phyloP scores from a whole-genome alignment of 2,329 filamentous ascomycete genomes.

The Botrytis galanthina region DNA sequence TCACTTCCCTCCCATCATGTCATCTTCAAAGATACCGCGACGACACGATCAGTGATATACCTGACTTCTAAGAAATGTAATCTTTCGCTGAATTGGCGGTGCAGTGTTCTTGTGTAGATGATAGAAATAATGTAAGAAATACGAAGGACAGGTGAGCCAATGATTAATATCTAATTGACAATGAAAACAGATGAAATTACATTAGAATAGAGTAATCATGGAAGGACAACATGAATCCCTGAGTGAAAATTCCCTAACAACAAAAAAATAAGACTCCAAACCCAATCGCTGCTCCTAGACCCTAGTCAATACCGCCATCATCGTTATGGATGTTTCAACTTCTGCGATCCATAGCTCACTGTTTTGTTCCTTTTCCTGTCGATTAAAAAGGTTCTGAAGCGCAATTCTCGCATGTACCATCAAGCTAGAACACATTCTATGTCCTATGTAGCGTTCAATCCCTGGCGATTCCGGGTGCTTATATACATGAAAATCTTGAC shows the following conservation, averaged over 20 bases:
- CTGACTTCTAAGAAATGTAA: too few relatives aligned
- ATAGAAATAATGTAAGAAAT: fast-evolving
- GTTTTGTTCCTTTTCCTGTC: fast-evolving
- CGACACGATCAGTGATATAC: too few relatives aligned
- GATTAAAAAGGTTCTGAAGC: not conserved
- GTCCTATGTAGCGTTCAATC: not conserved
- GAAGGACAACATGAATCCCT: too few relatives aligned
- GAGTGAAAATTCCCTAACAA: too few relatives aligned
- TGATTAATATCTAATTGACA: not conserved
- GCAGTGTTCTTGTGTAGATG: not conserved
- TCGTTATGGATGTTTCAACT: not conserved
- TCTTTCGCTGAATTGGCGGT: not conserved
- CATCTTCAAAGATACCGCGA: too few relatives aligned
- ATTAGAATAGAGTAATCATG: too few relatives aligned
- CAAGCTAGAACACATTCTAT: not conserved
- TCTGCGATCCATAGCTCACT: not conserved
- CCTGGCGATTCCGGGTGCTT: not conserved
- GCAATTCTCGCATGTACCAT: not conserved
- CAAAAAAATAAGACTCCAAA: too few relatives aligned
- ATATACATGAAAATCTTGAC: not conserved
- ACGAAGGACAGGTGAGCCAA: not conserved
- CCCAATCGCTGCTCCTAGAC: not conserved
- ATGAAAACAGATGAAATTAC: fast-evolving
- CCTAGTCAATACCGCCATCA: not conserved
- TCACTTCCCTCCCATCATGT: not conserved